Conservation (phyloP, 1,284 basidiomycete genomes). For the Apiotrichum laibachii region DNA sequence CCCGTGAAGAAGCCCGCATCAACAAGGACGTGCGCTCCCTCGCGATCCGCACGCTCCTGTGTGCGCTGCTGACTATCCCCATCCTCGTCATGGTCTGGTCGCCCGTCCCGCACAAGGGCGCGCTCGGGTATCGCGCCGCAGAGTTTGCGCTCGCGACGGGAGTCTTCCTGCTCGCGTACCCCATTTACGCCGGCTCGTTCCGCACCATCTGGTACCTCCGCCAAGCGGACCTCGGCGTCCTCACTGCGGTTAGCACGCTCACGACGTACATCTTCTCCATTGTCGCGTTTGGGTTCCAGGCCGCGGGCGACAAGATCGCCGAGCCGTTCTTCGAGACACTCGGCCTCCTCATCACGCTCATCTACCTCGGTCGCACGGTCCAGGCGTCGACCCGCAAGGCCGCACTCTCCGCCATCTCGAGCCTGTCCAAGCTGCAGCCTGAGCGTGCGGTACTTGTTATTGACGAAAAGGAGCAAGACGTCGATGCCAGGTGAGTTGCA, state of each 20-base stretch:
- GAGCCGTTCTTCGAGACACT: slow-evolving; percentile 57
- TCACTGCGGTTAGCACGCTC: slow-evolving; percentile 53
- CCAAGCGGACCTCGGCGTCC: slow-evolving; percentile 53
- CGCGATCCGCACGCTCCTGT: slow-evolving; percentile 44
- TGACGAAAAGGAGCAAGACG: slow-evolving; percentile 20
- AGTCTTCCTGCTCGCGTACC: slow-evolving; percentile 53
- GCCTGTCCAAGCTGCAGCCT: slow-evolving; percentile 45
- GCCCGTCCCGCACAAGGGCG: slow-evolving; percentile 44
- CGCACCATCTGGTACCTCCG: slow-evolving; percentile 53
- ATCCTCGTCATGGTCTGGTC: slow-evolving; percentile 57
- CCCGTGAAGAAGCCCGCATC: slow-evolving; percentile 11
- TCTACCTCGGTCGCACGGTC: slow-evolving; percentile 54
- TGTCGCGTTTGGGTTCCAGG: slow-evolving; percentile 52
- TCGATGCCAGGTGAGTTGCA: slow-evolving; percentile 24
- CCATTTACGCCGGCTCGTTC: slow-evolving; percentile 51
- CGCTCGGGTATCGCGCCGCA: slow-evolving; percentile 48
- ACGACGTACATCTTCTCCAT: slow-evolving; percentile 55
- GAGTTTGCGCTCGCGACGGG: slow-evolving; percentile 53
- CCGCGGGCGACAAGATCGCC: slow-evolving; percentile 46
- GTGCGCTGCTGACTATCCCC: slow-evolving; percentile 51
- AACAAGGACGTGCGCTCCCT: slow-evolving; percentile 36
- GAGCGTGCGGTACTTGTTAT: slow-evolving; percentile 45
- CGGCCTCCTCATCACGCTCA: slow-evolving; percentile 55
- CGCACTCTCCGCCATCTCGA: slow-evolving; percentile 45
- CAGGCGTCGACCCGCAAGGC: slow-evolving; percentile 53